A percentile compares a stretch with the other conserved stretches of the same genome.
phyloP scores from a whole-genome alignment of 305 asterid species.

The Fraxinus nigra region DNA sequence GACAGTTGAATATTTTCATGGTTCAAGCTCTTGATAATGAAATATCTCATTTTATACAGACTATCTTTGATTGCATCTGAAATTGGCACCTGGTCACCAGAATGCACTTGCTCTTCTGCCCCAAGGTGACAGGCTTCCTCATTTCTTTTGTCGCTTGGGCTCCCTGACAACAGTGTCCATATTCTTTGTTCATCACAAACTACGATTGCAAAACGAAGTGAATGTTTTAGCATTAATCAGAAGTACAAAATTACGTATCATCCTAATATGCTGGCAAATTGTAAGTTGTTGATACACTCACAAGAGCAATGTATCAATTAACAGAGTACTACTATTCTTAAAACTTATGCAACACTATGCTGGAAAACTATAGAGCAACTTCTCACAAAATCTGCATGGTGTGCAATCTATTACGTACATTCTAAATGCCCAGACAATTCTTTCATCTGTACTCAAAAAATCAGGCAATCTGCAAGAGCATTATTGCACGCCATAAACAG shows the following conservation, averaged over 20 bases:
- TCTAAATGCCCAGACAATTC: background rate
- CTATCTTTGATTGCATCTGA: conserved; percentile 49
- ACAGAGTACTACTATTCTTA: background rate
- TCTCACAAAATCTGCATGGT: background rate
- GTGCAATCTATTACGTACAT: background rate
- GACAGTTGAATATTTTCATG: conserved; percentile 81
- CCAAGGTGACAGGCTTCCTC: conserved; percentile 52
- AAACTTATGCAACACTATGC: background rate
- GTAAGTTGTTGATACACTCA: conserved; percentile 6
- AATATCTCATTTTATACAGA: conserved; percentile 58
- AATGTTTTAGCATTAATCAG: conserved; percentile 15
- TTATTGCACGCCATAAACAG: background rate
- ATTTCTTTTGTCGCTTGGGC: conserved; percentile 39
- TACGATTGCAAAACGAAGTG: conserved; percentile 10
- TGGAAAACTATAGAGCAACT: background rate
- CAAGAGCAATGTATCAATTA: background rate
- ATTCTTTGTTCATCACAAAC: conserved; percentile 22
- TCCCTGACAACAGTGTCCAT: conserved; percentile 38
- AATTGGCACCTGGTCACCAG: conserved; percentile 46
- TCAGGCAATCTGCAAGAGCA: background rate
- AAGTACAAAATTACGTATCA: background rate
- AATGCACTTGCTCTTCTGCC: conserved; percentile 44
- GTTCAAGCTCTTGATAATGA: conserved; percentile 91
- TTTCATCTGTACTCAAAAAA: background rate
- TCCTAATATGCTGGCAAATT: conserved; percentile 10